Evolutionary conservation across 2,329 filamentous ascomycete genomes (phyloP).

Genomic region (Diaporthe citriasiana): DNA sequence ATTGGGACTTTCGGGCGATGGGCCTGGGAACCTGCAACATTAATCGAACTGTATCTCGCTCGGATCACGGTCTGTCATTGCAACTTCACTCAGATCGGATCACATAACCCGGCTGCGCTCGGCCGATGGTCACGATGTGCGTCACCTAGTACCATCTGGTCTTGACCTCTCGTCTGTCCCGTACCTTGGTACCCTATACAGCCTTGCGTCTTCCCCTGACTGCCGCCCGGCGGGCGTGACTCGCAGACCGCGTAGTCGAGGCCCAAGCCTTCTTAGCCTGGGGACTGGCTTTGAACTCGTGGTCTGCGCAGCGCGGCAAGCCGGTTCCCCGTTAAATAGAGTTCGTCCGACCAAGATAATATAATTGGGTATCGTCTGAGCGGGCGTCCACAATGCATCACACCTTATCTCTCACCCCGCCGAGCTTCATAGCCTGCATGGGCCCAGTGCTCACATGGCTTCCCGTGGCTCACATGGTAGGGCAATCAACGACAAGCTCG

Average conservation of each 20-base stretch:
- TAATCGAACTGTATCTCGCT: not conserved
- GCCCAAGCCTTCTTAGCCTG: slow-evolving; percentile 31
- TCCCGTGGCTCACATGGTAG: not conserved
- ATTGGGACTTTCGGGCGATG: not conserved
- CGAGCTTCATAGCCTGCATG: slow-evolving; percentile 5
- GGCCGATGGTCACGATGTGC: slow-evolving; percentile 17
- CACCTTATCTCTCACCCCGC: slow-evolving; percentile 25
- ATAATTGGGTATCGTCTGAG: slow-evolving; percentile 24
- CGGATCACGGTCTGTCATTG: slow-evolving; percentile 1
- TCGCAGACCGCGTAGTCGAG: not conserved
- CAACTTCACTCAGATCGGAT: slow-evolving; percentile 9
- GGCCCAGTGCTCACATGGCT: not conserved
- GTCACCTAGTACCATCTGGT: slow-evolving; percentile 15
- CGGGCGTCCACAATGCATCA: slow-evolving; percentile 26
- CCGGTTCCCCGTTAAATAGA: slow-evolving; percentile 26
- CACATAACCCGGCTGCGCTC: slow-evolving; percentile 22
- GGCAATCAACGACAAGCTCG: slow-evolving; percentile 13
- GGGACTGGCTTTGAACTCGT: slow-evolving; percentile 23
- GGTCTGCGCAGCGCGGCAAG: slow-evolving; percentile 17
- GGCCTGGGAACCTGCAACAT: not conserved
- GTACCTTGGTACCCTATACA: not conserved
- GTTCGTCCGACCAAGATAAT: slow-evolving; percentile 27
- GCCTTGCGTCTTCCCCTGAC: too few relatives aligned
- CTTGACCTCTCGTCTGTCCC: not conserved
- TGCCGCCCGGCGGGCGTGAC: slow-evolving; percentile 10